Percentiles rank a stretch among this genome's conserved stretches.
phyloP scores from a whole-genome alignment of 176 grass and related monocot species.

The Poa pratensis region DNA sequence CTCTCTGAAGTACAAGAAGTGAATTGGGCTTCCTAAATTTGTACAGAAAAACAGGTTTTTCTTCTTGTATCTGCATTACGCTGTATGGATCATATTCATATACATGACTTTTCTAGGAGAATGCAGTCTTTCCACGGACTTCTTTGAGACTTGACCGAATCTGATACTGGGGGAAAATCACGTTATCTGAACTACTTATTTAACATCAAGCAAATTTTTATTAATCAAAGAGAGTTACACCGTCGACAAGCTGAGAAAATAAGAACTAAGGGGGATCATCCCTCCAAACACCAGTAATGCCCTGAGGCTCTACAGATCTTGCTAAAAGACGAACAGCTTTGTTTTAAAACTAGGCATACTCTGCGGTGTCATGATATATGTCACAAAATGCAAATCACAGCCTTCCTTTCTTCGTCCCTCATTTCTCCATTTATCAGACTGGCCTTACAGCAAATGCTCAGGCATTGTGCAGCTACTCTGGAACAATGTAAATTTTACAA shows the following conservation, averaged over 20 bases:
- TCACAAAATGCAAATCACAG: neutral
- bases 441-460: neutral
- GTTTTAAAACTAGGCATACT: neutral
- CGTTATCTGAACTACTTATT: neutral
- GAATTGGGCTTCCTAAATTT: neutral
- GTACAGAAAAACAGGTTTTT: neutral
- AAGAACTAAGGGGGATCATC: neutral
- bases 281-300: neutral
- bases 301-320: neutral
- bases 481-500: neutral
- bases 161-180: neutral
- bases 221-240: neutral
- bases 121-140: neutral
- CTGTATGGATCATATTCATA: slow-evolving; percentile 9
- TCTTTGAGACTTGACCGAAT: neutral
- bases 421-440: neutral
- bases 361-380: neutral
- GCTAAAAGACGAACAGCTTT: neutral
- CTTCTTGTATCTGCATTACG: neutral
- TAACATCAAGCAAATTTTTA: neutral
- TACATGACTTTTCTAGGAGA: neutral
- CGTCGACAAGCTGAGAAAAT: neutral
- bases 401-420: neutral
- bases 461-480: neutral
- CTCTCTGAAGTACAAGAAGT: slow-evolving; percentile 10